These are phyloP conservation scores for Pichia sp. DNA, from an alignment of 1,139 yeast species.

Conservation along the genomic window DNA sequence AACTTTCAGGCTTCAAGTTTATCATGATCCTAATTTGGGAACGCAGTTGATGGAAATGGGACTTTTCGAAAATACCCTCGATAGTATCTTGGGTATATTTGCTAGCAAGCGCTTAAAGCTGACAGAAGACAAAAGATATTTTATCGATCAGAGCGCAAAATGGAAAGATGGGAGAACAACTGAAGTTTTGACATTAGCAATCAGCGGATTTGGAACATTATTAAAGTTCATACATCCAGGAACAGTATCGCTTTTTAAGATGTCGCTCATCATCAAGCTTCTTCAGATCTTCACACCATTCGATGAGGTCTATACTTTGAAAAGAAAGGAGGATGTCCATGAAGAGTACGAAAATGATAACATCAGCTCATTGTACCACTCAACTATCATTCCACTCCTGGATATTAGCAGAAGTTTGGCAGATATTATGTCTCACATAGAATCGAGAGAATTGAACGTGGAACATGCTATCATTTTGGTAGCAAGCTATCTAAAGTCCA, in stretches of 20 bases:
- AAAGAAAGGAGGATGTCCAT: conserved; percentile 61
- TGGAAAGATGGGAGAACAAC: conserved; percentile 9
- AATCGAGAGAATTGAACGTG: conserved; percentile 17
- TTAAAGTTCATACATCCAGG: conserved; percentile 22
- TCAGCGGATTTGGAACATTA: conserved; percentile 19
- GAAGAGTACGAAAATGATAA: conserved; percentile 47
- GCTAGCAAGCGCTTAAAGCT: conserved; percentile 8
- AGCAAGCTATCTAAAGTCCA: conserved; percentile 24
- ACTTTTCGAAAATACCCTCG: conserved; percentile 35
- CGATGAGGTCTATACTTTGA: conserved; percentile 51
- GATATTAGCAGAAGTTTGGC: conserved; percentile 40
- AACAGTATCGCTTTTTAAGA: conserved; percentile 14
- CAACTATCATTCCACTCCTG: conserved; percentile 37
- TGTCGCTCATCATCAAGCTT: conserved; percentile 15
- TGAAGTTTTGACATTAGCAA: conserved; percentile 7
- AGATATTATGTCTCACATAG: conserved; percentile 27
- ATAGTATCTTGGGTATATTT: conserved; percentile 16
- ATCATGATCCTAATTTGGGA: conserved; percentile 25
- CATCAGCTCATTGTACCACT: conserved; percentile 39
- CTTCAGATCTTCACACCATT: conserved; percentile 28
- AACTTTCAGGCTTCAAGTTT: conserved; percentile 54
- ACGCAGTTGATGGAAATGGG: conserved; percentile 35
- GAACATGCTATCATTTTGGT: conserved; percentile 27
- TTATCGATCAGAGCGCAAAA: neutral
- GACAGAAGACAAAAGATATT: conserved; percentile 5